Evolutionary conservation across 768 basidiomycete genomes (phyloP).

Genomic region (Lactarius evosmus): DNA sequence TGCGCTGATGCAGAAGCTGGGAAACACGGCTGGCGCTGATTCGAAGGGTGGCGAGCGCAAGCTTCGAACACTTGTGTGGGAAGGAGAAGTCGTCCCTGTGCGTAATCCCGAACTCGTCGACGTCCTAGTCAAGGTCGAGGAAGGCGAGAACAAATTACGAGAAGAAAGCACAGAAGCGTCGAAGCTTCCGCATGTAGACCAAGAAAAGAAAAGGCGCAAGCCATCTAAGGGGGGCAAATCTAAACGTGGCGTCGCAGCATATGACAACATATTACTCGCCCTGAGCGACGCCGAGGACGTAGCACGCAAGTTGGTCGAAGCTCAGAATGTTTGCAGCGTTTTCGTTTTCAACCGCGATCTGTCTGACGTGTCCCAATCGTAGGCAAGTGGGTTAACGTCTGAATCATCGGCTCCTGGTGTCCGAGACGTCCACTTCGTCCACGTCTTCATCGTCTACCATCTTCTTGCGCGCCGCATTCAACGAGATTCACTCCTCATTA

Average conservation of each 20-base stretch:
- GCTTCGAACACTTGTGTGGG: slow-evolving; percentile 68
- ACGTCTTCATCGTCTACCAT: slow-evolving; percentile 84
- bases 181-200: slow-evolving; percentile 32
- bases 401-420: slow-evolving; percentile 42
- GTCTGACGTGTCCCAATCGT: slow-evolving; percentile 15
- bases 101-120: slow-evolving; percentile 90
- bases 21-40: slow-evolving; percentile 40
- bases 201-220: slow-evolving; percentile 39
- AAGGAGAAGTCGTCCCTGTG: slow-evolving; percentile 77
- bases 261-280: slow-evolving; percentile 79
- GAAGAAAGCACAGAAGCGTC: slow-evolving; percentile 34
- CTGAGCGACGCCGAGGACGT: slow-evolving; percentile 89
- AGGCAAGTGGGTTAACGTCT: slow-evolving; percentile 44
- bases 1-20: slow-evolving; percentile 49
- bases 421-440: slow-evolving; percentile 79
- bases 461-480: slow-evolving; percentile 84
- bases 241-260: slow-evolving; percentile 79
- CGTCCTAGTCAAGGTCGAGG: slow-evolving; percentile 78
- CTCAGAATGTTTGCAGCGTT: slow-evolving; percentile 62
- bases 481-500: slow-evolving; percentile 79
- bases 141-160: slow-evolving; percentile 61
- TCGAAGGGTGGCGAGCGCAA: slow-evolving; percentile 44
- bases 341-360: not conserved
- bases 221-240: slow-evolving; percentile 43
- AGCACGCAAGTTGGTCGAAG: slow-evolving; percentile 72